Conservation (phyloP, 2,329 filamentous ascomycete genomes). For the Pseudocercospora fijiensis region DNA sequence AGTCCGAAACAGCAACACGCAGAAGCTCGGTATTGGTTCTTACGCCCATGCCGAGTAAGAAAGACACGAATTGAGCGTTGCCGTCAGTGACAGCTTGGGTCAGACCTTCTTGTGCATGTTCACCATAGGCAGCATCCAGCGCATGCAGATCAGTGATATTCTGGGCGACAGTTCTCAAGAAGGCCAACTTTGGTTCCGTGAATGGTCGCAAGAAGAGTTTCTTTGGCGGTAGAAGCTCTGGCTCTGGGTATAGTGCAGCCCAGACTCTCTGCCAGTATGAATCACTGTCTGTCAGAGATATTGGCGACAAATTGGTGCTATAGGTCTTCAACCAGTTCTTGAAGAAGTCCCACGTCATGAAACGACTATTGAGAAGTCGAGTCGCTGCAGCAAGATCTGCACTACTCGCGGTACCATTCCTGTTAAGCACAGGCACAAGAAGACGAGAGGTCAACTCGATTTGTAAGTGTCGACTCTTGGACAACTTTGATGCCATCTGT, state of each 20-base stretch:
- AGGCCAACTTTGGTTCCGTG: conserved; percentile 13
- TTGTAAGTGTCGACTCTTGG: conserved; percentile 33
- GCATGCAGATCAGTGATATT: conserved; percentile 14
- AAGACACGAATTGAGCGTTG: conserved; percentile 24
- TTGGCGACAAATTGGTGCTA: background rate
- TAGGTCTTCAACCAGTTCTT: conserved; percentile 27
- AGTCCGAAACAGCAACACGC: conserved; percentile 35
- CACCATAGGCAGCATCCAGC: conserved; percentile 27
- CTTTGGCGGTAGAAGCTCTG: conserved; percentile 26
- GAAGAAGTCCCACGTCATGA: conserved; percentile 39
- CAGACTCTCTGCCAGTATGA: conserved; percentile 19
- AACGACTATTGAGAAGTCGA: conserved; percentile 36
- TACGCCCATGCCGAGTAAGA: conserved; percentile 31
- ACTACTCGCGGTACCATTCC: conserved; percentile 4
- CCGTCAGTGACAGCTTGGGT: conserved; percentile 31
- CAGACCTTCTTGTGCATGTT: conserved; percentile 34
- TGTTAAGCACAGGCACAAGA: conserved; percentile 25
- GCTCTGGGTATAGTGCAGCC: conserved; percentile 23
- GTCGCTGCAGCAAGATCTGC: conserved; percentile 27
- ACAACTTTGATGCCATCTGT: conserved; percentile 33
- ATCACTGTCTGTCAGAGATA: background rate
- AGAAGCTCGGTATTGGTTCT: conserved; percentile 31
- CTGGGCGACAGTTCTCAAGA: conserved; percentile 19
- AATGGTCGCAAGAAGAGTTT: conserved; percentile 26
- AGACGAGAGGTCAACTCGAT: conserved; percentile 30